A percentile compares a stretch with the other conserved stretches of the same genome.
phyloP scores from a whole-genome alignment of 2,329 filamentous ascomycete genomes.

The Myrmaecium sp. region DNA sequence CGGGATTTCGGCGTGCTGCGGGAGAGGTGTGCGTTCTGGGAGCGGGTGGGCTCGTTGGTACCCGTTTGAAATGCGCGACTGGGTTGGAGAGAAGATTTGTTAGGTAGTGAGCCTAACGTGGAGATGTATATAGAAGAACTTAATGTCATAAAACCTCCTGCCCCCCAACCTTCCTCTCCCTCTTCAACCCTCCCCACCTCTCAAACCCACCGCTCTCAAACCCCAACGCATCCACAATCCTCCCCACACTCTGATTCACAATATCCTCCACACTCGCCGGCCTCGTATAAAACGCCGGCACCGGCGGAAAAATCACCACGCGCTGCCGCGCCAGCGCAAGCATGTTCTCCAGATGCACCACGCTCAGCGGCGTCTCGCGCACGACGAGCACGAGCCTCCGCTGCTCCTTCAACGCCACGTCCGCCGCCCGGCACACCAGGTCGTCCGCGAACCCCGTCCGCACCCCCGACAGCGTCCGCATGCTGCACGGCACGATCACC shows the following conservation, averaged over 20 bases:
- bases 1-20: constrained; percentile 23
- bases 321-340: constrained; percentile 7
- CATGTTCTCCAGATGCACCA: constrained; percentile 33
- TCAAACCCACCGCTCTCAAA: constrained; percentile 25
- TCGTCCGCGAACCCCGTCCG: constrained; percentile 27
- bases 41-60: constrained; percentile 26
- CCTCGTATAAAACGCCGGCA: constrained; percentile 7
- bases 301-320: constrained; percentile 6
- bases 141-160: too few species aligned
- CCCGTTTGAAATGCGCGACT: too few species aligned
- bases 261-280: constrained; percentile 6
- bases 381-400: constrained; percentile 23
- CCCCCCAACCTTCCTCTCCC: too few species aligned
- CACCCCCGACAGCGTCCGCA: constrained; percentile 31
- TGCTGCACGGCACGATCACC: constrained; percentile 31
- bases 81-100: too few species aligned
- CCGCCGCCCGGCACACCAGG: constrained; percentile 28
- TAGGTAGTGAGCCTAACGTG: too few species aligned
- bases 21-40: constrained; percentile 38
- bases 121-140: too few species aligned
- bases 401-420: constrained; percentile 30
- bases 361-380: constrained; percentile 30
- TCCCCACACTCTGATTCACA: constrained; percentile 27
- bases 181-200: constrained; percentile 18
- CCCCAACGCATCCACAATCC: constrained; percentile 29